These are phyloP conservation scores for Rubia balearica DNA, from an alignment of 305 asterid genomes.

Conservation along the genomic window DNA sequence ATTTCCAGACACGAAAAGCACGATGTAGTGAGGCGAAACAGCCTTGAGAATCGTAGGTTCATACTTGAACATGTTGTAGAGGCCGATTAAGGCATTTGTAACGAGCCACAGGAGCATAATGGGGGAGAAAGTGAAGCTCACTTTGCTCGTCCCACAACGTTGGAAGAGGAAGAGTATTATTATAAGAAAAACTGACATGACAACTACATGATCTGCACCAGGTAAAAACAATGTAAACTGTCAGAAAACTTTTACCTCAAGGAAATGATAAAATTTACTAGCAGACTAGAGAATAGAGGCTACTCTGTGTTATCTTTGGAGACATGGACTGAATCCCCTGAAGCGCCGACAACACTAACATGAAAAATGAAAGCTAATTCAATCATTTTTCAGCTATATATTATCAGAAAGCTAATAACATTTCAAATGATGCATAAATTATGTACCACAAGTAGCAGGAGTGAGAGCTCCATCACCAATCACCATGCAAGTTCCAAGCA, in stretches of 20 bases:
- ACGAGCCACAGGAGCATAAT: conserved; percentile 50
- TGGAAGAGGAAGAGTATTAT: conserved; percentile 44
- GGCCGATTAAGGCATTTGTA: conserved; percentile 42
- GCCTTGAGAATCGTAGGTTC: conserved; percentile 41
- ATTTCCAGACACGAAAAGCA: conserved; percentile 32
- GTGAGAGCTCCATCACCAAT: conserved; percentile 79
- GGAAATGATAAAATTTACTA: neutral
- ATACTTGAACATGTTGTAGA: conserved; percentile 39
- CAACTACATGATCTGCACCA: conserved; percentile 39
- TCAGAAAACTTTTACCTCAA: too few species aligned
- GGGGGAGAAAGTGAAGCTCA: conserved; percentile 48
- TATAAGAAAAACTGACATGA: conserved; percentile 39
- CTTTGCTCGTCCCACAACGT: conserved; percentile 50
- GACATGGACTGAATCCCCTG: conserved; percentile 64
- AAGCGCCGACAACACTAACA: conserved; percentile 59
- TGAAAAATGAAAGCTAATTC: neutral
- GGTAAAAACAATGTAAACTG: too few species aligned
- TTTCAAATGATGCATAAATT: neutral
- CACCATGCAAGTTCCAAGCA: conserved; percentile 73
- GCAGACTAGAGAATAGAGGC: neutral
- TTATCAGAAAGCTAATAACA: too few species aligned
- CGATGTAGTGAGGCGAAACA: conserved; percentile 44
- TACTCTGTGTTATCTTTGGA: conserved; percentile 52
- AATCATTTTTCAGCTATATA: neutral
- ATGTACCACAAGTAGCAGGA: conserved; percentile 68